phyloP scores from a whole-genome alignment of 192 early-diverging fungal species.

The Gonapodya sp. region DNA sequence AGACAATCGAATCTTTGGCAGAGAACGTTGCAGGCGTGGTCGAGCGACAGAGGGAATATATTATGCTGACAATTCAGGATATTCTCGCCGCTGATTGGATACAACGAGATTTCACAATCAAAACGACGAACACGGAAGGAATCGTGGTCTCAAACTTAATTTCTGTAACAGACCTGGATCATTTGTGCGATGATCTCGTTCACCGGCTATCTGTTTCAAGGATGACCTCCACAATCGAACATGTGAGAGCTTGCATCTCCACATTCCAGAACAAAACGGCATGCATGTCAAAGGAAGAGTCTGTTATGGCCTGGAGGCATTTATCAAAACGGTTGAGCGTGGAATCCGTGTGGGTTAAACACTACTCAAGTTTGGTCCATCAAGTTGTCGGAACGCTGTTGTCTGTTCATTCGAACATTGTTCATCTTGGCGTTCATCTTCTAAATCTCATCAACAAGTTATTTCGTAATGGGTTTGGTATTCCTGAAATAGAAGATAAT shows the following conservation, averaged over 20 bases:
- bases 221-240: background rate
- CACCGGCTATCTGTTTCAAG: background rate
- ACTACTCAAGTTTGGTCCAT: background rate
- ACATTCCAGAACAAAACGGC: background rate
- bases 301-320: background rate
- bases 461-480: constrained; percentile 78
- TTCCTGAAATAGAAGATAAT: constrained; percentile 58
- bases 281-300: too few species aligned
- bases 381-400: background rate
- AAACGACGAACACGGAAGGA: background rate
- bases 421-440: background rate
- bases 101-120: background rate
- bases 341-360: background rate
- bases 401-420: background rate
- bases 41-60: background rate
- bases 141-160: background rate
- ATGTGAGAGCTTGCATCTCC: background rate
- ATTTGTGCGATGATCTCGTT: background rate
- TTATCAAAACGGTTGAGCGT: background rate
- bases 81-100: background rate
- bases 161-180: background rate
- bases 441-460: constrained; percentile 34
- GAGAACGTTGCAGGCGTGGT: background rate
- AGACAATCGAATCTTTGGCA: background rate
- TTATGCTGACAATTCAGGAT: background rate